Percentiles rank a stretch among this genome's conserved stretches.
Conservation (phyloP, 495 filamentous ascomycete species). For the Acidomyces sp. region DNA sequence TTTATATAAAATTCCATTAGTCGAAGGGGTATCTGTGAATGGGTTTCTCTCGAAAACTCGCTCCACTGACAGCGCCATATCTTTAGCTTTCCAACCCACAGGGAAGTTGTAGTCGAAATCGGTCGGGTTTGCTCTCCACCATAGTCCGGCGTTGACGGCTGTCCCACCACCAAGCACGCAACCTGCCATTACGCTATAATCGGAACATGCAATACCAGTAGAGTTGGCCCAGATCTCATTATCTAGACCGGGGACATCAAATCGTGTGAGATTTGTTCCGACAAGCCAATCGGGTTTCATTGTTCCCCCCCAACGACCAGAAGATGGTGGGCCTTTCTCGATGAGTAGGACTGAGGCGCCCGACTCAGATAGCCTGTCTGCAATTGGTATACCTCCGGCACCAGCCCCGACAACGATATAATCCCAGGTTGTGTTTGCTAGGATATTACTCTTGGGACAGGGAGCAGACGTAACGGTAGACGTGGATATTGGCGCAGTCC, state of each 20-base stretch:
- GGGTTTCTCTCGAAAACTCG: slow-evolving; percentile 57
- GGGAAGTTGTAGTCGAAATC: slow-evolving; percentile 71
- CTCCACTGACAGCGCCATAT: slow-evolving; percentile 44
- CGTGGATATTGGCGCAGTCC: too few species aligned
- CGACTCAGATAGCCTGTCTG: slow-evolving; percentile 48
- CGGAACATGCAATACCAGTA: slow-evolving; percentile 49
- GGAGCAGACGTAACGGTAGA: slow-evolving; percentile 33
- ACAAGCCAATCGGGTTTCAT: slow-evolving; percentile 49
- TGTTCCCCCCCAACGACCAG: slow-evolving; percentile 45
- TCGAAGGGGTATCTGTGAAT: slow-evolving; percentile 52
- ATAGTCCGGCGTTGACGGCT: slow-evolving; percentile 31
- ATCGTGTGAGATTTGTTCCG: slow-evolving; percentile 55
- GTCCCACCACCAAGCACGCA: slow-evolving; percentile 62
- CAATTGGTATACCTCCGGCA: slow-evolving; percentile 51
- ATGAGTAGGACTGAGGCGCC: slow-evolving; percentile 54
- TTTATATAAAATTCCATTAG: slow-evolving; percentile 55
- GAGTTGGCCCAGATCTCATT: slow-evolving; percentile 55
- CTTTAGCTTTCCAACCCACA: slow-evolving; percentile 52
- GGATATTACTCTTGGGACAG: slow-evolving; percentile 15
- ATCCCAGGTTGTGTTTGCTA: slow-evolving; percentile 43
- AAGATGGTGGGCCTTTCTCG: slow-evolving; percentile 50
- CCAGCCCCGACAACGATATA: slow-evolving; percentile 57
- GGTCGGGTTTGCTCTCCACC: slow-evolving; percentile 41
- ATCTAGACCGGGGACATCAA: slow-evolving; percentile 69
- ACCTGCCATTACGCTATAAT: slow-evolving; percentile 60